A percentile compares a stretch with the other conserved stretches of the same genome.
These are phyloP conservation scores for Paspalum notatum DNA, from an alignment of 176 grass and related monocot genomes.

Conservation along the genomic window DNA sequence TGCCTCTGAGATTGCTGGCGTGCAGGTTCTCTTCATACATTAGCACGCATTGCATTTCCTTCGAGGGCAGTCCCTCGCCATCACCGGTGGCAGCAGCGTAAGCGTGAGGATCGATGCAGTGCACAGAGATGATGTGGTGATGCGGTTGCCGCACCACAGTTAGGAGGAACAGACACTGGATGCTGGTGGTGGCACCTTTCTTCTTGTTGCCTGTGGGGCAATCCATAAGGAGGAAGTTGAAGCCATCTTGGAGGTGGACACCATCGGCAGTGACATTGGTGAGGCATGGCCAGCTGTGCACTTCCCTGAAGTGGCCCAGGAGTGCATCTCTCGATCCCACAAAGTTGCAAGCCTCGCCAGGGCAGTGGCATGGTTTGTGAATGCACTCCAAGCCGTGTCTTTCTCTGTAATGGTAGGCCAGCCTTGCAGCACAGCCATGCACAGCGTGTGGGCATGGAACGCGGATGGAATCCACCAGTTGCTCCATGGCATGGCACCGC, in stretches of 20 bases:
- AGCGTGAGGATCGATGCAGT: neutral
- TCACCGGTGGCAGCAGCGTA: too few species aligned
- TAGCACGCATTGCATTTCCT: neutral
- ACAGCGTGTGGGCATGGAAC: too few species aligned
- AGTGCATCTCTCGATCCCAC: too few species aligned
- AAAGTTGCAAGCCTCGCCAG: too few species aligned
- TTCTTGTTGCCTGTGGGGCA: too few species aligned
- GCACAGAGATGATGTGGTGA: neutral
- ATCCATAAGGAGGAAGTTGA: neutral
- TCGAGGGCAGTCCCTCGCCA: neutral
- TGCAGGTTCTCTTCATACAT: too few species aligned
- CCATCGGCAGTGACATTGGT: too few species aligned
- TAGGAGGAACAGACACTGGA: neutral
- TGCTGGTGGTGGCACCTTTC: neutral
- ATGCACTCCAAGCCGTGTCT: neutral
- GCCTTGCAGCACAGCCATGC: neutral
- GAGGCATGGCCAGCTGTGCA: too few species aligned
- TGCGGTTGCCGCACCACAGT: neutral
- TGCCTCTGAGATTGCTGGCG: too few species aligned
- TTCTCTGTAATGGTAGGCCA: neutral
- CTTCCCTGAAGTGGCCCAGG: too few species aligned
- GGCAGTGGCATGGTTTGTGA: neutral
- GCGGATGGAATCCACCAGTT: too few species aligned
- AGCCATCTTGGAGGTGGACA: neutral
- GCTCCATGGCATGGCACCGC: too few species aligned